Evolutionary conservation across 495 filamentous ascomycete genomes (phyloP).

Genomic region (Aspergillus egyptiacus): DNA sequence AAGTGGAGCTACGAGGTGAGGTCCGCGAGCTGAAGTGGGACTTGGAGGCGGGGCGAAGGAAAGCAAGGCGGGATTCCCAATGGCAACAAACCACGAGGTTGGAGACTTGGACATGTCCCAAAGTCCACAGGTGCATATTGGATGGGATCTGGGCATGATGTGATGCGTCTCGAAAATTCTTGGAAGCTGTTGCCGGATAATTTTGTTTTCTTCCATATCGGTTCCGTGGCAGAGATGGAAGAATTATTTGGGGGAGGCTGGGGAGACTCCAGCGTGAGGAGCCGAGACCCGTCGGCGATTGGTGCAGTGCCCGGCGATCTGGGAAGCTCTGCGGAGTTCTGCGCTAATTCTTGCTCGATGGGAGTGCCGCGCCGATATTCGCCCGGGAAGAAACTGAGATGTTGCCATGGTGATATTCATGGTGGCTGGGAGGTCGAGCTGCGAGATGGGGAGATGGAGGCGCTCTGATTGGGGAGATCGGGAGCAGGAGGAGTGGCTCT

Average conservation of each 20-base stretch:
- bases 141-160: no score
- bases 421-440: constrained; percentile 3
- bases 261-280: not conserved
- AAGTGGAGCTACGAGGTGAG: not conserved
- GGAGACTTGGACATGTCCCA: not conserved
- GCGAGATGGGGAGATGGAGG: not conserved
- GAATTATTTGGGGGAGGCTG: not conserved
- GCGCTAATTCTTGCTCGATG: constrained; percentile 7
- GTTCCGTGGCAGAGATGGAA: not conserved
- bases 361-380: constrained; percentile 20
- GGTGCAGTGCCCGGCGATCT: constrained; percentile 12
- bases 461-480: not conserved
- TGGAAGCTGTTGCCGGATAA: not conserved
- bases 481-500: not conserved
- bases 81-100: constrained; percentile 5
- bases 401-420: constrained; percentile 25
- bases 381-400: constrained; percentile 15
- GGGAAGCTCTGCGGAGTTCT: constrained; percentile 16
- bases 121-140: no score
- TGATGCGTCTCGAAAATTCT: not conserved
- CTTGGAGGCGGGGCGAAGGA: constrained; percentile 7
- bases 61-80: not conserved
- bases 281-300: constrained; percentile 6
- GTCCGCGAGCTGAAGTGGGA: not conserved
- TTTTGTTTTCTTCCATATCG: no score